These are phyloP conservation scores for Diaporthe amygdali DNA, from an alignment of 2,329 filamentous ascomycete genomes.

Conservation along the genomic window DNA sequence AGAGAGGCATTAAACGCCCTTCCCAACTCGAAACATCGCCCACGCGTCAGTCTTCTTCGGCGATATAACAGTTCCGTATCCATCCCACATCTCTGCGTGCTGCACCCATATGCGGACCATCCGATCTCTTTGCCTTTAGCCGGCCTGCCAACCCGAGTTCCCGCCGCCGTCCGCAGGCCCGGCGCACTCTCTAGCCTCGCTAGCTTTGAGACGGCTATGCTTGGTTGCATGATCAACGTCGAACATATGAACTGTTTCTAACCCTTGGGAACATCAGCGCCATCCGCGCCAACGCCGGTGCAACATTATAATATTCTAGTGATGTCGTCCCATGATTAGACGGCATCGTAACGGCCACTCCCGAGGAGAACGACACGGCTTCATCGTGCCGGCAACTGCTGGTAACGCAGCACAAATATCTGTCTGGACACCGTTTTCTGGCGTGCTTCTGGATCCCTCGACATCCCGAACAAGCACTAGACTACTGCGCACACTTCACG, in stretches of 20 bases:
- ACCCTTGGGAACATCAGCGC: not conserved
- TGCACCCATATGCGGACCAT: not conserved
- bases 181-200: not conserved
- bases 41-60: not conserved
- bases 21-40: not conserved
- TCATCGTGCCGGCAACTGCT: not conserved
- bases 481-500: conserved; percentile 5
- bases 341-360: not conserved
- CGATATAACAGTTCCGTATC: not conserved
- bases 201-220: not conserved
- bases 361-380: not conserved
- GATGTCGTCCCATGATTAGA: not conserved
- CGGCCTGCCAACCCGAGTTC: conserved; percentile 11
- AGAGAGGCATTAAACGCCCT: not conserved
- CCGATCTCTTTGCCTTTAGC: not conserved
- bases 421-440: not conserved
- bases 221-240: conserved; percentile 12
- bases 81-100: not conserved
- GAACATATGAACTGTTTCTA: not conserved
- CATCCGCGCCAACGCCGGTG: not conserved
- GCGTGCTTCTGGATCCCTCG: conserved; percentile 8
- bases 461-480: not conserved
- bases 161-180: not conserved
- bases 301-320: not conserved
- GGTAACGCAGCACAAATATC: not conserved